Base-by-base conservation (phyloP, 495 filamentous ascomycete genomes). In the Saxispiralis lemnorum region DNA sequence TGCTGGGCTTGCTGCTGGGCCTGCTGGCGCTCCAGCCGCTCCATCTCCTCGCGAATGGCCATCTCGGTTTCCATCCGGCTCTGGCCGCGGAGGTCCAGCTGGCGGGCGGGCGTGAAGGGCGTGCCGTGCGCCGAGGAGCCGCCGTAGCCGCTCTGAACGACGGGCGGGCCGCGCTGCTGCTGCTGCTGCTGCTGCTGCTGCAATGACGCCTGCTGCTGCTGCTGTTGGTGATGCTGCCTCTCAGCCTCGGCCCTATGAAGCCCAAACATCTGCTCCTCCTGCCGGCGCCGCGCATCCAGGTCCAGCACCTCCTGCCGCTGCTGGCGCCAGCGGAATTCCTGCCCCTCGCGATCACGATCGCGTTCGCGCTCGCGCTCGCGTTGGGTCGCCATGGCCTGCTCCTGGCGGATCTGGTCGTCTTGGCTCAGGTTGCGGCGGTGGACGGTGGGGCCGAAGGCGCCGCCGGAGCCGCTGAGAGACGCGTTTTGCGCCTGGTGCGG, bases 161-260 rank as follows among this genome's bases (percentile, higher is more conserved):
- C 24, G 4, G 4, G 24, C 5, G 24, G 5, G 24, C 24, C 24
- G 24, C 5, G 24, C 15, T 38, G 43, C 35, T 7, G 34, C 28
- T 28, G 35, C 16, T 45, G 42, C 10, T 30, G 44, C 31, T 39
- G 44, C 36, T 17, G 32, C 36, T 18, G 34, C 6, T 17, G 35
- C 34, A 35, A 11, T 15, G 14, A 13, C 11, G 31, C 32, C 18
- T 16, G n/a, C 34, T 32, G 31, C 14, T 16, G 30, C 9, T 18
- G 39, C 38, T 51, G 44, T n/a, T 39, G 44, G 28, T 53, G 51
- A 12, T 37, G 41, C 30, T 51, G 42, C 7, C 39, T 41, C 35
- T 56, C 49, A 35, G 47, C 41, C 15, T 54, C 41, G 20, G 43
- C 45, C 38, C 41, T 46, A n/a, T 39, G 41, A 7, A 35, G 46